Evolutionary conservation across 805 yeast genomes (phyloP), one percentile per base, ranked within the genome.

Genomic region (Pichia manshurica): DNA sequence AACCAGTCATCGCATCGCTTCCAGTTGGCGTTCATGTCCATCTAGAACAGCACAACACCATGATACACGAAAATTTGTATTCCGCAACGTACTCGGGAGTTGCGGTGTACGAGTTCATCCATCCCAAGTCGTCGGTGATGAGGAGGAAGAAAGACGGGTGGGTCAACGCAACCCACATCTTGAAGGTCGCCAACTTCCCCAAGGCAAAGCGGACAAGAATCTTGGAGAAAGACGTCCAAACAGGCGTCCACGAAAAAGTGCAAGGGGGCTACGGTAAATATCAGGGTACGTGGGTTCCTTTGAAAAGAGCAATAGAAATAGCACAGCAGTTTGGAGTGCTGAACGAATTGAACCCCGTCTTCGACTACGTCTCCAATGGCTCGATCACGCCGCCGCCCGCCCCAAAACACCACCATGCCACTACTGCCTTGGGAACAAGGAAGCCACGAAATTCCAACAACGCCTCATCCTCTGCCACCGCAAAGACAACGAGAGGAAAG

Each of bases 261-360:
- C 98, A 90, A 65, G 98, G 98, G 52, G 98, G 98, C 2, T 90
- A 89, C 63, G 98, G 98, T 46, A 83, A 90, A 61, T 91, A 89
- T 65, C 98, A 91, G 65, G 97, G 96, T 16, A 90, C 97, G 2
- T 90, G 96, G 96, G 90, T 90, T 8, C 97, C 97, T 0, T 66
- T 87, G 52, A 79, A 74, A 6, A 78, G 86, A 43, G 97, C 96
- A 1, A 66, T 71, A 22, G 78, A 75, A 52, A 75, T 87, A 47
- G 87, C 91, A 1, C 69, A 71, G 43, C 80, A 79, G 56, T 80
- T 79, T 55, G 81, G 75, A 1, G 95, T 86, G 4, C 69, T 72
- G 51, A 84, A 77, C 3, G 70, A 75, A 15, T 70, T 91, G 39
- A 65, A 69, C 34, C 86, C 90, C 0, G 68, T 89, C 20, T 81